phyloP scores from a whole-genome alignment of 2,329 filamentous ascomycete species.

The Bipolaris sorokiniana region DNA sequence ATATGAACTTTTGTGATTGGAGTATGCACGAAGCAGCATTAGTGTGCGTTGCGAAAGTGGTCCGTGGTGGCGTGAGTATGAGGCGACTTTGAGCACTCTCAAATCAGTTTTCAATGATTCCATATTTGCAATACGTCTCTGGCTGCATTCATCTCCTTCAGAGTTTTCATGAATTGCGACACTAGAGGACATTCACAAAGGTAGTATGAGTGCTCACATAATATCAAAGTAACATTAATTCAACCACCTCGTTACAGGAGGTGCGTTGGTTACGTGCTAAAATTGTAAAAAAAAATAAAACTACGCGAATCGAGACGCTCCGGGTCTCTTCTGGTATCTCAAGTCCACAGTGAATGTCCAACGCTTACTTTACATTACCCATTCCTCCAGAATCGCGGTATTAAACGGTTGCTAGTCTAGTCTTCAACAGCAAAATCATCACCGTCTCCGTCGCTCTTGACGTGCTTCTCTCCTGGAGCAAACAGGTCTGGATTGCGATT shows the following conservation, averaged over 20 bases:
- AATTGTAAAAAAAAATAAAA: not conserved
- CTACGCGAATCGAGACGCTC: not conserved
- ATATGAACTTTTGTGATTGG: not conserved
- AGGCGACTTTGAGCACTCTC: slow-evolving; percentile 6
- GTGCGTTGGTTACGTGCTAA: not conserved
- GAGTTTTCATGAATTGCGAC: not conserved
- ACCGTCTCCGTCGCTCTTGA: not conserved
- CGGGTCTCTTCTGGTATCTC: not conserved
- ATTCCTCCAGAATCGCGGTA: not conserved
- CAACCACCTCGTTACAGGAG: not conserved
- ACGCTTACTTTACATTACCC: not conserved
- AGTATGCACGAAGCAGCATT: not conserved
- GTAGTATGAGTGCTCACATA: not conserved
- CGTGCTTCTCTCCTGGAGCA: slow-evolving; percentile 17
- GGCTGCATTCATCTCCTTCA: not conserved
- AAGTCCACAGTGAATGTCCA: not conserved
- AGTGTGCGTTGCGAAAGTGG: slow-evolving; percentile 19
- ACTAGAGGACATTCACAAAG: not conserved
- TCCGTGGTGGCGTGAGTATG: slow-evolving; percentile 25
- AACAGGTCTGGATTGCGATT: slow-evolving; percentile 39
- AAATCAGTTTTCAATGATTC: not conserved
- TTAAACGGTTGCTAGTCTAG: not conserved
- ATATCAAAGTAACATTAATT: not conserved
- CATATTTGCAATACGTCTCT: not conserved
- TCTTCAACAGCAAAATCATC: slow-evolving; percentile 16